Conservation (phyloP, 1,284 basidiomycete genomes). For the Trichosporon faecale region DNA sequence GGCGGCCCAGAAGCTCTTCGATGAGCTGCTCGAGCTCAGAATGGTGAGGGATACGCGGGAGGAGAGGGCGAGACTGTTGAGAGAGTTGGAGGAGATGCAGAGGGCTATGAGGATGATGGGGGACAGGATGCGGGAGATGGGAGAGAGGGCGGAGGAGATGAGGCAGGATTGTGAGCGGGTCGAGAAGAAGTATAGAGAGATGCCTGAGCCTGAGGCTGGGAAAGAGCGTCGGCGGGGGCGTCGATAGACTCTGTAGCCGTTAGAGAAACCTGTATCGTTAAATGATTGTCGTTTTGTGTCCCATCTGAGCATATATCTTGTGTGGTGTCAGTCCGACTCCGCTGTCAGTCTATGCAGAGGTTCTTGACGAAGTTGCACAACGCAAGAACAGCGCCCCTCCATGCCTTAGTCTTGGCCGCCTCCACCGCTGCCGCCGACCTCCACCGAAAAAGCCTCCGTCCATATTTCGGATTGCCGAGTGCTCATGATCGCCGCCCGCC, state of each 20-base stretch:
- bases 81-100: not conserved
- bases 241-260: no score
- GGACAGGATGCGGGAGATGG: not conserved
- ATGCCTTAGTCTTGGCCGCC: no score
- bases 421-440: not conserved
- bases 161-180: not conserved
- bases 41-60: not conserved
- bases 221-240: no score
- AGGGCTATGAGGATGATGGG: not conserved
- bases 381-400: no score
- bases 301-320: no score
- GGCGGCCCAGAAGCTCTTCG: not conserved
- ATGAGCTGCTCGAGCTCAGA: not conserved
- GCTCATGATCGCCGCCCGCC: not conserved
- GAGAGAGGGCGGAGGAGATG: not conserved
- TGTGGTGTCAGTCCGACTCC: no score
- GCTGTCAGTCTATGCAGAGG: no score
- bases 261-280: no score
- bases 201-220: no score
- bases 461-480: constrained; percentile 1
- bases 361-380: no score
- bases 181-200: no score
- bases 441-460: not conserved
- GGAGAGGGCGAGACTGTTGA: not conserved
- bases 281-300: no score